These are phyloP conservation scores for Marasmius tenuissimus DNA, from an alignment of 1,284 basidiomycete genomes.

Conservation along the genomic window DNA sequence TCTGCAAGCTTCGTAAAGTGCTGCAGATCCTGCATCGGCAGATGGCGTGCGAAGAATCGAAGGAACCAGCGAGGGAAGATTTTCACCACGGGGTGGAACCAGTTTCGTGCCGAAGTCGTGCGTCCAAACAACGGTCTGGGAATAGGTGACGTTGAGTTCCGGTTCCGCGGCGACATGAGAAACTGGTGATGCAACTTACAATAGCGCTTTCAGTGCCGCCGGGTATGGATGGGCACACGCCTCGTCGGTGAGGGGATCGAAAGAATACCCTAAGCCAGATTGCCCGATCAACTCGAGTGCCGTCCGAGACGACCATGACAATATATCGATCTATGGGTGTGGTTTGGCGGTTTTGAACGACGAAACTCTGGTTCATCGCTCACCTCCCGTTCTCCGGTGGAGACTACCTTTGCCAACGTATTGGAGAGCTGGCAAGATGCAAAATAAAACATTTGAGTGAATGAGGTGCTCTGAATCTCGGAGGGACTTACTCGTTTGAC, in stretches of 20 bases:
- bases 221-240: conserved; percentile 26
- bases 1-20: conserved; percentile 36
- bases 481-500: not conserved
- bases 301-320: conserved; percentile 15
- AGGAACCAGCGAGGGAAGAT: conserved; percentile 20
- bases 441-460: too few relatives aligned
- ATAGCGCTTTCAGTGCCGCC: conserved; percentile 26
- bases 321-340: conserved; percentile 7
- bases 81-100: too few relatives aligned
- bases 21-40: conserved; percentile 35
- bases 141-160: too few relatives aligned
- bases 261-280: conserved; percentile 39
- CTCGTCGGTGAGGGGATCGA: conserved; percentile 31
- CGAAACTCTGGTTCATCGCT: not conserved
- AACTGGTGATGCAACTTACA: conserved; percentile 14
- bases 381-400: not conserved
- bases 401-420: not conserved
- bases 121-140: too few relatives aligned
- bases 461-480: not conserved
- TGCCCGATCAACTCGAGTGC: conserved; percentile 27
- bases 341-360: not conserved
- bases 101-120: too few relatives aligned
- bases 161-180: too few relatives aligned
- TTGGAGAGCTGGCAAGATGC: not conserved
- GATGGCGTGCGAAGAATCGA: conserved; percentile 29